Conservation (phyloP, 1,139 yeast species). For the Lodderomyces metapsilosis region DNA sequence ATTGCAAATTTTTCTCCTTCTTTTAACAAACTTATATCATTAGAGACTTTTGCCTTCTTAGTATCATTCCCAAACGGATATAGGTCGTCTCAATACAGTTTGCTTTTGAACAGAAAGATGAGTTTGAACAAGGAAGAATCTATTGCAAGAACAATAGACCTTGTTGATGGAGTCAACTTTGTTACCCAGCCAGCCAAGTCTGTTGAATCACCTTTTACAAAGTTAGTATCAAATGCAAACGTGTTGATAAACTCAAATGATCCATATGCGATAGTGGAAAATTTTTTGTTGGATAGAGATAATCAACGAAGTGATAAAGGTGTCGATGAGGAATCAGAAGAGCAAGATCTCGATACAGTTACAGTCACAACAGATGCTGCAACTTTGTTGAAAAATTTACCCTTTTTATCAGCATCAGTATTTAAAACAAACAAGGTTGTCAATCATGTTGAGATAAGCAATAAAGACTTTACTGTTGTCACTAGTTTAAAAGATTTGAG, state of each 20-base stretch:
- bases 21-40: neutral
- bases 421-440: slow-evolving; percentile 50
- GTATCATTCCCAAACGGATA: too few species aligned
- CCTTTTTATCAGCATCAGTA: slow-evolving; percentile 47
- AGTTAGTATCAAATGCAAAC: slow-evolving; percentile 23
- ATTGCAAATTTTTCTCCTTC: neutral
- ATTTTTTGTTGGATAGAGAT: slow-evolving; percentile 21
- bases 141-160: slow-evolving; percentile 21
- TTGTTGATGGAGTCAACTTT: slow-evolving; percentile 31
- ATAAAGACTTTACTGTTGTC: slow-evolving; percentile 62
- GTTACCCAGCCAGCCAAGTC: slow-evolving; percentile 50
- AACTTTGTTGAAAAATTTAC: slow-evolving; percentile 52
- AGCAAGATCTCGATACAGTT: slow-evolving; percentile 28
- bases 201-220: slow-evolving; percentile 33
- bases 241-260: slow-evolving; percentile 50
- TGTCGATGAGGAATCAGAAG: slow-evolving; percentile 6
- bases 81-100: too few species aligned
- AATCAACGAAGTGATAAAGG: slow-evolving; percentile 8
- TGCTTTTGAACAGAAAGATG: too few species aligned
- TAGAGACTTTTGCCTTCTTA: neutral
- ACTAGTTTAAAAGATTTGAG: slow-evolving; percentile 72
- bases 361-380: slow-evolving; percentile 54
- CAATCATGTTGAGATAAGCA: slow-evolving; percentile 56
- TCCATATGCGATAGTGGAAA: slow-evolving; percentile 47
- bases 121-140: slow-evolving; percentile 17